These are phyloP conservation scores for Myxozyma neotropica DNA, from an alignment of 805 yeast genomes.

Conservation along the genomic window DNA sequence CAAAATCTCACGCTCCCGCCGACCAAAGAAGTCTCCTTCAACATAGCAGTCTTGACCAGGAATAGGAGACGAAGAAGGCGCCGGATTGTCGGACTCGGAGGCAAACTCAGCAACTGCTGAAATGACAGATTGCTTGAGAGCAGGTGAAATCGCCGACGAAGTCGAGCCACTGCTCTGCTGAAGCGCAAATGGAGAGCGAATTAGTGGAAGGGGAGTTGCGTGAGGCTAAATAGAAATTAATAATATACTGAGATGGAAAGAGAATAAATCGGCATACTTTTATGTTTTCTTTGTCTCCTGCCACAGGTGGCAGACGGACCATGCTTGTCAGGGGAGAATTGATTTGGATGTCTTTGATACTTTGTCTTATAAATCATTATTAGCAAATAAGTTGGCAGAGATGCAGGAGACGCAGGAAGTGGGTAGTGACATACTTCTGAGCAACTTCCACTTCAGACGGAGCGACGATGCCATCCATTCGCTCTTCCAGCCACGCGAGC, in stretches of 20 bases:
- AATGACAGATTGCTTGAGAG: conserved; percentile 9
- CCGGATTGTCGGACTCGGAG: conserved; percentile 6
- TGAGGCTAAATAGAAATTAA: background rate
- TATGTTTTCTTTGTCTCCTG: conserved; percentile 2
- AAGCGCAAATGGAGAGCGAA: background rate
- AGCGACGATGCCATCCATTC: conserved; percentile 19
- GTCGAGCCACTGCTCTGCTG: background rate
- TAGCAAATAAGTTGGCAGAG: background rate
- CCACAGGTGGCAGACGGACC: no score
- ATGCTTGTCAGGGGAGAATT: background rate
- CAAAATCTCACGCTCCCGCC: conserved; percentile 23
- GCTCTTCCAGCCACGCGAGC: conserved; percentile 30
- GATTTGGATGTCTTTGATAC: background rate
- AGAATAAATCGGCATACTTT: background rate
- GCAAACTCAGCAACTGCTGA: conserved; percentile 26
- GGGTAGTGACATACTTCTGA: background rate
- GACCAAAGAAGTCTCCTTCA: conserved; percentile 27
- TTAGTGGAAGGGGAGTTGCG: background rate
- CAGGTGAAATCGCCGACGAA: conserved; percentile 2
- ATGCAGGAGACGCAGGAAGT: background rate
- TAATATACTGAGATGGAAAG: background rate
- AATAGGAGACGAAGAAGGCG: conserved; percentile 19
- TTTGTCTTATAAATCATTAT: no score
- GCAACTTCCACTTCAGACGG: background rate
- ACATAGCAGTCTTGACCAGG: conserved; percentile 14